phyloP scores from a whole-genome alignment of 164 flowering plant species.

The Macadamia tetraphylla region DNA sequence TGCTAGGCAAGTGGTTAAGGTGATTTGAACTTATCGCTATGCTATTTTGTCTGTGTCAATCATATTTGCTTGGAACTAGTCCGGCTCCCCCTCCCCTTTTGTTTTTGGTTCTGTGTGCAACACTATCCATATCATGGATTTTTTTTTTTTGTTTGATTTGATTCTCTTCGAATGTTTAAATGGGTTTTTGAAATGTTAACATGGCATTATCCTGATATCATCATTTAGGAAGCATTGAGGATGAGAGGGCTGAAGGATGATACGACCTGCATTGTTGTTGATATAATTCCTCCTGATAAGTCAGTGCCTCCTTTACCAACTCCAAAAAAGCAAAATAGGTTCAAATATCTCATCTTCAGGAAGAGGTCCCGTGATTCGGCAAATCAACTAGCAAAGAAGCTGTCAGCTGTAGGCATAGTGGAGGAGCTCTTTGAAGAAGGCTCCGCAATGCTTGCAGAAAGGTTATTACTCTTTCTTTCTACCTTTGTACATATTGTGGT shows the following conservation, averaged over 20 bases:
- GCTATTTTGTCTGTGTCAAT: background rate
- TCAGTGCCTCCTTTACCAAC: conserved; percentile 38
- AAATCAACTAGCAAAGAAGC: conserved; percentile 54
- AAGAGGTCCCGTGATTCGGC: conserved; percentile 46
- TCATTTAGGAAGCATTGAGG: conserved; percentile 65
- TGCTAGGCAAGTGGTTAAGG: conserved; percentile 88
- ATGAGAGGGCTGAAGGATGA: conserved; percentile 83
- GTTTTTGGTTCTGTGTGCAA: background rate
- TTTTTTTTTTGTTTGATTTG: background rate
- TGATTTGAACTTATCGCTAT: conserved; percentile 13
- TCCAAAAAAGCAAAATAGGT: conserved; percentile 53
- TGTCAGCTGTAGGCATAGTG: conserved; percentile 65
- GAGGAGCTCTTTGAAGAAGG: conserved; percentile 95
- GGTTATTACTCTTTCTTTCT: conserved; percentile 31
- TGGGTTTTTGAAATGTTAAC: background rate
- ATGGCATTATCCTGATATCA: conserved; percentile 1
- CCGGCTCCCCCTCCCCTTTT: background rate
- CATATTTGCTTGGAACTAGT: background rate
- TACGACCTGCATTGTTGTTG: conserved; percentile 86
- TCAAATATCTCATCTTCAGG: conserved; percentile 53
- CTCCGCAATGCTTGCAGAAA: conserved; percentile 92
- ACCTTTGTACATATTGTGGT: too few species aligned
- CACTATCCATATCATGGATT: background rate
- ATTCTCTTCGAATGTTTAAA: background rate
- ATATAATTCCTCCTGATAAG: conserved; percentile 75